These are phyloP conservation scores for Uronychia setigera DNA, from an alignment of 73 alveolate species.

Conservation along the genomic window DNA sequence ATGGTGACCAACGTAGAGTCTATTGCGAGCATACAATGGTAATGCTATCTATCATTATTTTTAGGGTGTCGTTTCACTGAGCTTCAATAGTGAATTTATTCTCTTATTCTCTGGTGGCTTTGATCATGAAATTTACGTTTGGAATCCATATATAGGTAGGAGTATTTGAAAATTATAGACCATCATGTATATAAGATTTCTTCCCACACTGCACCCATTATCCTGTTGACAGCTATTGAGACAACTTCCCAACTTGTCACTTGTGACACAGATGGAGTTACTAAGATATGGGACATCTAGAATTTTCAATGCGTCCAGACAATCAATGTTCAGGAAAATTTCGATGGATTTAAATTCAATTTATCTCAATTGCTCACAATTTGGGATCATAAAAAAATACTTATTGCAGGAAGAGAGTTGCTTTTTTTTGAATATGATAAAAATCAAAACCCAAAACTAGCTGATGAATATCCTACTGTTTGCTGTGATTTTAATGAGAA, in stretches of 20 bases:
- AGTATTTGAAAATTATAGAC: conserved; percentile 41
- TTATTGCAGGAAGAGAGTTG: conserved; percentile 77
- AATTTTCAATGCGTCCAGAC: conserved; percentile 77
- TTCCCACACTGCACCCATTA: conserved; percentile 78
- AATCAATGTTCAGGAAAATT: conserved; percentile 74
- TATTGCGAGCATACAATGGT: conserved; percentile 77
- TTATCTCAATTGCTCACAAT: conserved; percentile 64
- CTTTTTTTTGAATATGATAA: conserved; percentile 84
- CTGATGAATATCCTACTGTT: conserved; percentile 78
- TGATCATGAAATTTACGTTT: conserved; percentile 88
- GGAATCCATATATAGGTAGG: conserved; percentile 88
- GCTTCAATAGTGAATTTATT: conserved; percentile 72
- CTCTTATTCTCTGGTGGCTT: conserved; percentile 86
- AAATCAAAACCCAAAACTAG: conserved; percentile 78
- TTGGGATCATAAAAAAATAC: conserved; percentile 66
- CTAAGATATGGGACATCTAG: conserved; percentile 82
- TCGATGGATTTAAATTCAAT: conserved; percentile 71
- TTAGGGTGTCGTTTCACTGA: conserved; percentile 76
- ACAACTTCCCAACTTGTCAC: conserved; percentile 74
- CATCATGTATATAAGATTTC: conserved; percentile 63
- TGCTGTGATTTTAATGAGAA: conserved; percentile 65
- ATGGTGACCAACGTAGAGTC: conserved; percentile 69
- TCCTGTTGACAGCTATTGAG: conserved; percentile 73
- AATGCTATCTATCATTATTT: background rate
- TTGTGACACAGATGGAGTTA: conserved; percentile 78